Percentiles rank a stretch among this genome's conserved stretches.
Conservation (phyloP, 169 alveolate species). For the Plasmodium gaboni region DNA sequence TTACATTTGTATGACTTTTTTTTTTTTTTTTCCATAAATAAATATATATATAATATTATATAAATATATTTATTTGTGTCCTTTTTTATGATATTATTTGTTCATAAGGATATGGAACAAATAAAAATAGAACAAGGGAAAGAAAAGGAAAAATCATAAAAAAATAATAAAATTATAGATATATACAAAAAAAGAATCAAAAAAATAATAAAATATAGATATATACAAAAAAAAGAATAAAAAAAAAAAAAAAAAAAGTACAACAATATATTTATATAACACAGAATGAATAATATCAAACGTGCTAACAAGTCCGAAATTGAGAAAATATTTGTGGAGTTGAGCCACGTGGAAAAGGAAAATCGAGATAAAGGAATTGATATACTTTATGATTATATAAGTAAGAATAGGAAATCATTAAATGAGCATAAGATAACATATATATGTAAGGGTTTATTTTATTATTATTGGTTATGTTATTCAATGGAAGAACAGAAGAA, state of each 20-base stretch:
- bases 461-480: slow-evolving; percentile 70
- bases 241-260: neutral
- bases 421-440: slow-evolving; percentile 11
- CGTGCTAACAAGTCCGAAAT: slow-evolving; percentile 8
- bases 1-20: too few species aligned
- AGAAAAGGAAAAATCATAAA: too few species aligned
- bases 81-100: too few species aligned
- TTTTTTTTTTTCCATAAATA: too few species aligned
- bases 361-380: slow-evolving; percentile 38
- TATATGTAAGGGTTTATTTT: slow-evolving; percentile 54
- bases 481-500: slow-evolving; percentile 39
- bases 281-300: slow-evolving; percentile 14
- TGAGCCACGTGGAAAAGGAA: slow-evolving; percentile 49
- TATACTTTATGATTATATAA: slow-evolving; percentile 18
- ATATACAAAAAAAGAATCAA: too few species aligned
- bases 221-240: neutral
- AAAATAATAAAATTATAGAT: too few species aligned
- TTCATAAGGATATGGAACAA: too few species aligned
- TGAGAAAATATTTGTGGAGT: slow-evolving; percentile 18
- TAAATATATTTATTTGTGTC: too few species aligned
- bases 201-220: too few species aligned
- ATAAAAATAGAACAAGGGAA: too few species aligned
- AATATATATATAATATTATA: too few species aligned
- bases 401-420: neutral
- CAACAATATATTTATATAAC: neutral